Conservation (phyloP, 192 early-diverging fungal genomes). For the Umbelopsis sp. region DNA sequence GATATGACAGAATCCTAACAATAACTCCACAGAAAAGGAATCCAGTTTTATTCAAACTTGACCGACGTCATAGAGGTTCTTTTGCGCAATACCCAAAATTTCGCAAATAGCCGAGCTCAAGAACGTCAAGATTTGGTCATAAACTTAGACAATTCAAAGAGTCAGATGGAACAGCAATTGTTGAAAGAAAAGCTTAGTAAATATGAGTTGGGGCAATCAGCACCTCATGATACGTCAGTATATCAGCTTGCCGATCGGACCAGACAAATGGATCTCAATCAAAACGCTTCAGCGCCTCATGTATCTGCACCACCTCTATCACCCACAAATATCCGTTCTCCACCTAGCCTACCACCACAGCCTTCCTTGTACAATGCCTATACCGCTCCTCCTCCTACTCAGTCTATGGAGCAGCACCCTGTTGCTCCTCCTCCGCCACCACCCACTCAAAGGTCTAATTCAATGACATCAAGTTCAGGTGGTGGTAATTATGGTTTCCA, state of each 20-base stretch:
- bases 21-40: constrained; percentile 48
- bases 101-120: constrained; percentile 56
- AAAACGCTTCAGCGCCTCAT: constrained; percentile 21
- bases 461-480: not conserved
- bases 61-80: constrained; percentile 59
- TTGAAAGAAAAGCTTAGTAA: constrained; percentile 64
- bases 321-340: constrained; percentile 17
- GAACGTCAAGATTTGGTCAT: constrained; percentile 61
- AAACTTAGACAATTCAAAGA: constrained; percentile 51
- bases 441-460: constrained; percentile 5
- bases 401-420: not conserved
- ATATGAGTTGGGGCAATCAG: constrained; percentile 29
- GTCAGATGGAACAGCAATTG: constrained; percentile 60
- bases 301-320: constrained; percentile 12
- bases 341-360: constrained; percentile 7
- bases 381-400: not conserved
- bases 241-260: constrained; percentile 34
- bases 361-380: not conserved
- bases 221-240: constrained; percentile 1
- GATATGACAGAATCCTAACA: not conserved
- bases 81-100: constrained; percentile 53
- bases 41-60: constrained; percentile 72
- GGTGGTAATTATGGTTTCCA: not conserved
- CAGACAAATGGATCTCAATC: constrained; percentile 27
- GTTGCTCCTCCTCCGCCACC: not conserved